Evolutionary conservation across 257 asterid genomes (phyloP).

Genomic region (Jaltomata sinuosa): DNA sequence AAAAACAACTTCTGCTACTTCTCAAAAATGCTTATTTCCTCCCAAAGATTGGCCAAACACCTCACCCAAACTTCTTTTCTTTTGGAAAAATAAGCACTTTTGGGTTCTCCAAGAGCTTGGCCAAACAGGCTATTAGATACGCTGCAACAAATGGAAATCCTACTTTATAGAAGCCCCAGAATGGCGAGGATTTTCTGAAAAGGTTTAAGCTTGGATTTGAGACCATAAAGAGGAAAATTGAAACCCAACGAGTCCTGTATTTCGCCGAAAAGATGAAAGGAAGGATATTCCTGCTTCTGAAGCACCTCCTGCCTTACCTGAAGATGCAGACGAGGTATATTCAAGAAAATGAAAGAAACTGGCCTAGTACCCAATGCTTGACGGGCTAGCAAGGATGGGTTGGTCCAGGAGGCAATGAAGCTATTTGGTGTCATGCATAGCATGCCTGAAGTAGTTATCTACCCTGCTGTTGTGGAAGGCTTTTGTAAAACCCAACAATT

Average conservation of each 20-base stretch:
- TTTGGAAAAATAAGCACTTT: too few relatives aligned
- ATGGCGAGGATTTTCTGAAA: constrained; percentile 49
- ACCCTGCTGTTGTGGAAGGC: constrained; percentile 82
- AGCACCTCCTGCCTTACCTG: constrained; percentile 27
- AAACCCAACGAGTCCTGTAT: too few relatives aligned
- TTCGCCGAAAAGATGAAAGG: neutral
- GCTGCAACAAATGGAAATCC: too few relatives aligned
- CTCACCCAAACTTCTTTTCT: too few relatives aligned
- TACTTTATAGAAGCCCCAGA: neutral
- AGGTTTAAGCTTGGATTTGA: constrained; percentile 63
- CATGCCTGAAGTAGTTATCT: constrained; percentile 71
- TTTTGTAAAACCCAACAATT: constrained; percentile 66
- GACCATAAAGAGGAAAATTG: constrained; percentile 18
- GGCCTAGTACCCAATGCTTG: constrained; percentile 91
- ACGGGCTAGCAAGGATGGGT: too few relatives aligned
- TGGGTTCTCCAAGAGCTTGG: too few relatives aligned
- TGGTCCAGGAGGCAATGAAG: too few relatives aligned
- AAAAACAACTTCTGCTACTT: too few relatives aligned
- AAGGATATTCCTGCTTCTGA: constrained; percentile 9
- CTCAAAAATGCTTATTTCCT: too few relatives aligned
- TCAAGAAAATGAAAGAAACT: constrained; percentile 76
- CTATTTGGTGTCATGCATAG: constrained; percentile 65
- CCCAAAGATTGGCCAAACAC: too few relatives aligned
- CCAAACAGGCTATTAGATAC: too few relatives aligned
- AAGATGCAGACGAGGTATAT: constrained; percentile 71